phyloP scores from a whole-genome alignment of 1,284 basidiomycete species.

The Trametes versicolor region DNA sequence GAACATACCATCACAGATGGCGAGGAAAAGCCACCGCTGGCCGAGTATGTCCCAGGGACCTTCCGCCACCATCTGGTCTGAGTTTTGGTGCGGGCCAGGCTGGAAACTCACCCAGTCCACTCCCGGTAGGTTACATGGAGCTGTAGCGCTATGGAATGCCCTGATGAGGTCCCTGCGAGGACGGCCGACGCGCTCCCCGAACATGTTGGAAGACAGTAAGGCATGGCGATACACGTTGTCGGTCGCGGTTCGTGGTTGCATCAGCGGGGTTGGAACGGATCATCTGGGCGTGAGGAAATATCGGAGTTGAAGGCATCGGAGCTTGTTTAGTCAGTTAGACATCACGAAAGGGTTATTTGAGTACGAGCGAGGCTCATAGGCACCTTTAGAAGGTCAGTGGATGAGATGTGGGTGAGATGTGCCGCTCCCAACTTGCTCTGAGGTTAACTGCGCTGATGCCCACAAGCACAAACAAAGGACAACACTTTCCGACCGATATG shows the following conservation, averaged over 20 bases:
- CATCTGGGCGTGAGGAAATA: background rate
- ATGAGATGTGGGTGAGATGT: too few relatives aligned
- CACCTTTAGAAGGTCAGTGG: too few relatives aligned
- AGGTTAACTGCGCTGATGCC: background rate
- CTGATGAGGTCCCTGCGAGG: background rate
- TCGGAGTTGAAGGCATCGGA: background rate
- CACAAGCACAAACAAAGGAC: conserved; percentile 1
- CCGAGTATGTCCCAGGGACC: conserved; percentile 3
- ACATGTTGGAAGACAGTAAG: background rate
- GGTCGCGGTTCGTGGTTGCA: background rate
- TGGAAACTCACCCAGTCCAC: conserved; percentile 15
- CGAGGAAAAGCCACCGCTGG: conserved; percentile 13
- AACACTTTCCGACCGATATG: background rate
- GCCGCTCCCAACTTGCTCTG: too few relatives aligned
- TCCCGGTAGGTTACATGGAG: background rate
- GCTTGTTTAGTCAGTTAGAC: background rate
- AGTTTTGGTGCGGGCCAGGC: conserved; percentile 1
- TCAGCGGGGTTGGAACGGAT: background rate
- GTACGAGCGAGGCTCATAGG: too few relatives aligned
- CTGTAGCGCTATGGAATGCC: background rate
- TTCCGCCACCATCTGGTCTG: conserved; percentile 1
- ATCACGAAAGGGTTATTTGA: too few relatives aligned
- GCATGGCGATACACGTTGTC: background rate
- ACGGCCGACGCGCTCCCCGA: background rate
- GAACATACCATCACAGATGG: conserved; percentile 8